Evolutionary conservation across 129 eudicot species (phyloP), one percentile per base, ranked within the genome.

Genomic region (Solidago caesia): DNA sequence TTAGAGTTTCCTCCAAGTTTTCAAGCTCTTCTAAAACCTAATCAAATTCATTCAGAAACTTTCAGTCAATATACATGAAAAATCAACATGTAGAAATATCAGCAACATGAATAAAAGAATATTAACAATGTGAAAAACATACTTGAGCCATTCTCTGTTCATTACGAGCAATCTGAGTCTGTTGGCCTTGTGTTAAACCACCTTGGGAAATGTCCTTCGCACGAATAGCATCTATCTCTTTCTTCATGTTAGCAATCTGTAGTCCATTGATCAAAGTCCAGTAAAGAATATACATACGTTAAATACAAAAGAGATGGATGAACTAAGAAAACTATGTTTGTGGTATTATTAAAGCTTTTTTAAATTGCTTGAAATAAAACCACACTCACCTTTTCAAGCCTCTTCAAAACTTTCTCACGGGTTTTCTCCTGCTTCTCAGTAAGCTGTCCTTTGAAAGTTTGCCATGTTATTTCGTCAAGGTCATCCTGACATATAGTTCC

Each of bases 391-490:
- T 95, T 95, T 82, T 95, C 97, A 73, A 91, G 96, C 70, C 97
- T 83, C 69, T 91, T 95, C 56, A 91, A 46, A 64, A 95, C 97
- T 84, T 95, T 95, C 59, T 87, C 95, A 67, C 97, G 93, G 4
- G 99, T 95, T 83, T 95, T 95, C 68, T 91, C 96, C 87, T 91
- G 99, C 85, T 91, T 95, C 89, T 95, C 99, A 10, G 99, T 95
- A 73, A 95, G 97, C 76, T 95, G 95, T 39, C 99, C 99, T 80
- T 91, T 95, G 83, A 85, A 89, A 26, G 85, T 95, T 87, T 95
- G 99, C 99, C 99, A 91, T 3, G 96, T 95, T 77, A 95, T 87
- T 71, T 95, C 99, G 8, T 95, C 99, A 59, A 81, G 82, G 43
- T 91, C 99, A 81, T 95, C 99, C 93, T 85, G 68, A 82, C 4